Evolutionary conservation across 2,329 filamentous ascomycete genomes (phyloP).

Genomic region (Pestalotiopsis sp.): DNA sequence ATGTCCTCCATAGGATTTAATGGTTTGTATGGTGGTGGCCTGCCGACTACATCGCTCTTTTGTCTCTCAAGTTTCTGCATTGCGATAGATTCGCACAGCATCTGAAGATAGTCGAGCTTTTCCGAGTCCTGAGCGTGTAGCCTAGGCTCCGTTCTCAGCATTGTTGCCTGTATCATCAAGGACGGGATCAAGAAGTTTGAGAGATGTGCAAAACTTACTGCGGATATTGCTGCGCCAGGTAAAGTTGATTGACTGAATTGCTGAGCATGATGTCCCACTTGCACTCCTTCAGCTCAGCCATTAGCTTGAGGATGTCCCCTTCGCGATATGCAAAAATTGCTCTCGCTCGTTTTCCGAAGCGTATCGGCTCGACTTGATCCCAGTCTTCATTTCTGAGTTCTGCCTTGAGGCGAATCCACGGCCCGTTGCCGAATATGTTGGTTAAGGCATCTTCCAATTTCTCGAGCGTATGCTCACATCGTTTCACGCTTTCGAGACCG

Average conservation of each 20-base stretch:
- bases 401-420: background rate
- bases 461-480: background rate
- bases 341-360: background rate
- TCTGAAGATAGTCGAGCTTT: constrained; percentile 7
- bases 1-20: background rate
- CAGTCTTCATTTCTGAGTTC: background rate
- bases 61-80: background rate
- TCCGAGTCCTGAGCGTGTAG: background rate
- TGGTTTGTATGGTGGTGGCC: background rate
- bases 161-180: background rate
- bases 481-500: background rate
- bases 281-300: constrained; percentile 4
- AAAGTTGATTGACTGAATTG: constrained; percentile 9
- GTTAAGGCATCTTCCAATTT: background rate
- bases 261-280: constrained; percentile 12
- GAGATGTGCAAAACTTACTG: background rate
- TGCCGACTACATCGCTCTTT: background rate
- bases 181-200: background rate
- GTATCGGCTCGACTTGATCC: background rate
- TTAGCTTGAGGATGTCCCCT: background rate
- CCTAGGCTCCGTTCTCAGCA: background rate
- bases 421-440: background rate
- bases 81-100: background rate
- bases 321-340: background rate
- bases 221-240: background rate